These are phyloP conservation scores for Torrubiellomyces zombiae DNA, from an alignment of 2,329 filamentous ascomycete species.

Conservation along the genomic window DNA sequence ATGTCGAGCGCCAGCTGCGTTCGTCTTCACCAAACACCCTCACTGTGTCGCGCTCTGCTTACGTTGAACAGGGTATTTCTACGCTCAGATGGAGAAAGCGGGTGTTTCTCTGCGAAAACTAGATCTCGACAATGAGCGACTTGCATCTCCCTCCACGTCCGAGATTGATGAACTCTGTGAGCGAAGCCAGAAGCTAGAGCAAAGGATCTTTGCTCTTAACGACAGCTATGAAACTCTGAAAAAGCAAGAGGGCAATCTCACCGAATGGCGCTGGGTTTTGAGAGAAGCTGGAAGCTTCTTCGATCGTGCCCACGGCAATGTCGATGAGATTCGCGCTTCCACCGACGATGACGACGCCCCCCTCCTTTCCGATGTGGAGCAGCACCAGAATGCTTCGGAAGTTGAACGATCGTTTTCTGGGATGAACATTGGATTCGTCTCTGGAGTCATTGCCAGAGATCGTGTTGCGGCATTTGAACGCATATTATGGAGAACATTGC, in stretches of 20 bases:
- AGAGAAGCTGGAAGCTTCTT: constrained; percentile 96
- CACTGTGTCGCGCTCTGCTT: constrained; percentile 9
- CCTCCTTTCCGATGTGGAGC: constrained; percentile 81
- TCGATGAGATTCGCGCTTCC: constrained; percentile 88
- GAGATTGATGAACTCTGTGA: constrained; percentile 95
- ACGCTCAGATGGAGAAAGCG: constrained; percentile 87
- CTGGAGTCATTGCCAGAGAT: constrained; percentile 86
- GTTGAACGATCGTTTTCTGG: constrained; percentile 79
- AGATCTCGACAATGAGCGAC: constrained; percentile 73
- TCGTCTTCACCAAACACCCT: constrained; percentile 24
- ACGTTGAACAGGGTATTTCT: constrained; percentile 62
- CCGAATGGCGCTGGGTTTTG: constrained; percentile 96
- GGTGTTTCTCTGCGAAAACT: constrained; percentile 74
- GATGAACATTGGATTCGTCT: constrained; percentile 98
- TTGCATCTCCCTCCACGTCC: constrained; percentile 75
- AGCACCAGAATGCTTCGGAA: constrained; percentile 50
- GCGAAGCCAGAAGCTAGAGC: constrained; percentile 80
- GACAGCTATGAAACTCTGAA: constrained; percentile 98
- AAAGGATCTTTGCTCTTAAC: constrained; percentile 78
- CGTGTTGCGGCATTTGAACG: constrained; percentile 91
- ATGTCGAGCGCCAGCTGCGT: constrained; percentile 95
- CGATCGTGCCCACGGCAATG: constrained; percentile 86
- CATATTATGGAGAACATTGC: constrained; percentile 91
- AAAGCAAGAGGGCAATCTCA: constrained; percentile 91
- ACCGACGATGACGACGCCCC: constrained; percentile 86